phyloP scores from a whole-genome alignment of 1,284 basidiomycete species.

The Tausonia pullulans region DNA sequence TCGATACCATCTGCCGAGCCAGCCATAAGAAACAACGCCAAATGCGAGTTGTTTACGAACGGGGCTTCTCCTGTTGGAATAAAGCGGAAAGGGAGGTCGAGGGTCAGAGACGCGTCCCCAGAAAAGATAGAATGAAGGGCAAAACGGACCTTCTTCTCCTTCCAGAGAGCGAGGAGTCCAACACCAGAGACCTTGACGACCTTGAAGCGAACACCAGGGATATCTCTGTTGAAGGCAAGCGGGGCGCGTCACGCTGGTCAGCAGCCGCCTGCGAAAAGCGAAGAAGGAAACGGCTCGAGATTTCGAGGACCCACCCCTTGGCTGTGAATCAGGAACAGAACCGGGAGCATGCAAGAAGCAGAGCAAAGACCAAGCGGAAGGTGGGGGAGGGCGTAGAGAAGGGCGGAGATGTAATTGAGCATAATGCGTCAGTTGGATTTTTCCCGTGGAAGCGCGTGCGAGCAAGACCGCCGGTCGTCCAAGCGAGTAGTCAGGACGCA shows the following conservation, averaged over 20 bases:
- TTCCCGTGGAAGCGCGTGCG: too few species aligned
- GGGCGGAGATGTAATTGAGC: too few species aligned
- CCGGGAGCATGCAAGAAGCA: not conserved
- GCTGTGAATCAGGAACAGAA: constrained; percentile 13
- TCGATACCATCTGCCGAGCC: too few species aligned
- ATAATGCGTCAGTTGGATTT: too few species aligned
- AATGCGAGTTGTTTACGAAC: constrained; percentile 49
- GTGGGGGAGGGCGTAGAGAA: not conserved
- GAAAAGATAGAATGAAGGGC: constrained; percentile 19
- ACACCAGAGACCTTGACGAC: constrained; percentile 99
- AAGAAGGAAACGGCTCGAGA: not conserved
- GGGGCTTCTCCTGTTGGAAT: constrained; percentile 63
- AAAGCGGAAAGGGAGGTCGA: constrained; percentile 16
- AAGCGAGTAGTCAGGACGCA: not conserved
- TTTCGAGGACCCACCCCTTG: constrained; percentile 25
- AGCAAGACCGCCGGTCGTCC: not conserved
- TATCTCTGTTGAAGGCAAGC: constrained; percentile 25
- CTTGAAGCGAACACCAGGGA: constrained; percentile 83
- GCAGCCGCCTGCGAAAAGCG: not conserved
- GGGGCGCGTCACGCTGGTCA: constrained; percentile 6
- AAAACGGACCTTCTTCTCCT: constrained; percentile 77
- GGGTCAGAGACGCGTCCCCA: not conserved
- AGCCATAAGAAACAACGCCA: too few species aligned
- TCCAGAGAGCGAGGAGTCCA: constrained; percentile 93
- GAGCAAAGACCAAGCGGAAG: not conserved